Evolutionary conservation across 495 filamentous ascomycete species (phyloP).

Genomic region (Penicillium alfredii): DNA sequence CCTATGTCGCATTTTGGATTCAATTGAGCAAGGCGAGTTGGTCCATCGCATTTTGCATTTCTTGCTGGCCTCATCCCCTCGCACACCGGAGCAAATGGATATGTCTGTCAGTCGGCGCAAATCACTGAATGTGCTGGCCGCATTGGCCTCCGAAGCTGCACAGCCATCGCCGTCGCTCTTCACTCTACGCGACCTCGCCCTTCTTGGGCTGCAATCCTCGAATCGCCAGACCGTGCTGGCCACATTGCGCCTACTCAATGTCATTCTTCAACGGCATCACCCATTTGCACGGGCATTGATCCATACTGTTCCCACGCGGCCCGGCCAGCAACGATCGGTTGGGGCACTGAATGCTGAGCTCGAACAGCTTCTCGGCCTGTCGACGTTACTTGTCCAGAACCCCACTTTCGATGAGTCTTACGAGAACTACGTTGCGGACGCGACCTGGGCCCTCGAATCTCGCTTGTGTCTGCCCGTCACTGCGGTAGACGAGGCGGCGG

Average conservation of each 20-base stretch:
- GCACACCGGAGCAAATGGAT: slow-evolving; percentile 47
- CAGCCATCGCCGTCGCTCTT: slow-evolving; percentile 81
- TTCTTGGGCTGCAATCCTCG: slow-evolving; percentile 73
- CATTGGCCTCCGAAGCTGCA: slow-evolving; percentile 56
- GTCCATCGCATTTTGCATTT: slow-evolving; percentile 92
- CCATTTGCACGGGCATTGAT: slow-evolving; percentile 75
- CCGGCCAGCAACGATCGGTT: slow-evolving; percentile 59
- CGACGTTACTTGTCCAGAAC: slow-evolving; percentile 63
- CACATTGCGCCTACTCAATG: slow-evolving; percentile 76
- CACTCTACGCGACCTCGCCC: slow-evolving; percentile 86
- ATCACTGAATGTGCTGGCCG: slow-evolving; percentile 80
- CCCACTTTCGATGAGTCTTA: slow-evolving; percentile 73
- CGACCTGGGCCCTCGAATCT: slow-evolving; percentile 67
- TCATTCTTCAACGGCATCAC: slow-evolving; percentile 81
- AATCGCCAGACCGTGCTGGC: slow-evolving; percentile 85
- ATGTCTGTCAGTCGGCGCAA: slow-evolving; percentile 66
- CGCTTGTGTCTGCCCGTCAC: slow-evolving; percentile 45
- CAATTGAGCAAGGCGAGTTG: slow-evolving; percentile 84
- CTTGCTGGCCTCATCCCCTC: slow-evolving; percentile 67
- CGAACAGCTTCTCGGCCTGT: slow-evolving; percentile 64
- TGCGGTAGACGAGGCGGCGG: slow-evolving; percentile 20
- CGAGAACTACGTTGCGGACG: slow-evolving; percentile 76
- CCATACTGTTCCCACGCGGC: slow-evolving; percentile 55
- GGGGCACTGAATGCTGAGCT: slow-evolving; percentile 79
- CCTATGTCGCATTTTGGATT: slow-evolving; percentile 81